These are phyloP conservation scores for Ganoderma lingzhi DNA, from an alignment of 1,284 basidiomycete species.

Conservation along the genomic window DNA sequence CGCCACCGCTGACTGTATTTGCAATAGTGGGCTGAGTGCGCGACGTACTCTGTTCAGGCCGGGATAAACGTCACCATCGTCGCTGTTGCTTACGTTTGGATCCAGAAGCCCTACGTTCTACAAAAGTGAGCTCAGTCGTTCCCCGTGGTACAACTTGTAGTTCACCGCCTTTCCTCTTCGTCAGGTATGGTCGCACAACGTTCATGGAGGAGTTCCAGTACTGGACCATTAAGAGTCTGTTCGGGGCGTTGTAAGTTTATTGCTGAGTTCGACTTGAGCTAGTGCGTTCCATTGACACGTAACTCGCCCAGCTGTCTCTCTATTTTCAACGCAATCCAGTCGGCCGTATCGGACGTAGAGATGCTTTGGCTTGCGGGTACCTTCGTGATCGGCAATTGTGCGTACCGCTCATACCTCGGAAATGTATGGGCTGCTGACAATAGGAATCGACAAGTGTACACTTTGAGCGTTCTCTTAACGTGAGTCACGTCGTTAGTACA, in stretches of 20 bases:
- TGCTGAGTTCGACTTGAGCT: neutral
- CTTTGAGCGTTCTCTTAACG: constrained; percentile 28
- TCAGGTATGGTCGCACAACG: constrained; percentile 17
- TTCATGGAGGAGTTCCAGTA: constrained; percentile 21
- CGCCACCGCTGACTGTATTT: neutral
- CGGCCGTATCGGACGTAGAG: constrained; percentile 13
- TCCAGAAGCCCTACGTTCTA: constrained; percentile 23
- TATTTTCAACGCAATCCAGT: constrained; percentile 19
- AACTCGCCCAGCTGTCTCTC: constrained; percentile 15
- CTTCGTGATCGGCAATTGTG: constrained; percentile 28
- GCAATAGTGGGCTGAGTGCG: constrained; percentile 25
- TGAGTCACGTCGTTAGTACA: neutral
- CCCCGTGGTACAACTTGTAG: too few species aligned
- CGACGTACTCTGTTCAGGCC: constrained; percentile 14
- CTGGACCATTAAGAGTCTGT: constrained; percentile 28
- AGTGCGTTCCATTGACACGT: neutral
- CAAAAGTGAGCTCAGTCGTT: constrained; percentile 9
- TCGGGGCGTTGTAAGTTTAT: constrained; percentile 22
- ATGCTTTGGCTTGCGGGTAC: constrained; percentile 25
- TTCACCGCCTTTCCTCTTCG: neutral
- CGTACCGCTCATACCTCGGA: neutral
- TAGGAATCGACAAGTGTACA: constrained; percentile 20
- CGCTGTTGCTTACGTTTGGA: constrained; percentile 20
- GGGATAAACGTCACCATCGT: constrained; percentile 22
- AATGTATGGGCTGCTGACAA: neutral